A percentile compares a stretch with the other conserved stretches of the same genome.
Conservation (phyloP, 2,329 filamentous ascomycete genomes). For the Fusarium transvaalense region DNA sequence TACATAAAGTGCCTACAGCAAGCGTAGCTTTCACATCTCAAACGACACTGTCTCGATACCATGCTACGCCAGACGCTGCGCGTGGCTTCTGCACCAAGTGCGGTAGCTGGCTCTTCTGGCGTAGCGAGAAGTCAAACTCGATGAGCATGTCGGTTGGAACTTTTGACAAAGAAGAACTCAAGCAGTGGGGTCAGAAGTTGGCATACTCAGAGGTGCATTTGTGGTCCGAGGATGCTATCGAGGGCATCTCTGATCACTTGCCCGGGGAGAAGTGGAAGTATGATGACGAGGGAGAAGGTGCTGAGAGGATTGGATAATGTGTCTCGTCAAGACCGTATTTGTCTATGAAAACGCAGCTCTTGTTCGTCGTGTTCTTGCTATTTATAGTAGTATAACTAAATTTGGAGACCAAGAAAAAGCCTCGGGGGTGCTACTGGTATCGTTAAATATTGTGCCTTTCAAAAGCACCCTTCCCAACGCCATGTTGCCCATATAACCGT, state of each 20-base stretch:
- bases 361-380: conserved; percentile 7
- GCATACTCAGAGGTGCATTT: conserved; percentile 55
- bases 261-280: conserved; percentile 44
- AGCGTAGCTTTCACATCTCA: conserved; percentile 54
- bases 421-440: conserved; percentile 29
- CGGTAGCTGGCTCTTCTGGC: conserved; percentile 64
- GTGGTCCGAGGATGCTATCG: conserved; percentile 61
- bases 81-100: conserved; percentile 64
- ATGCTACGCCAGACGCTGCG: conserved; percentile 55
- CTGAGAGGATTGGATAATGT: conserved; percentile 30
- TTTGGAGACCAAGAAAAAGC: not conserved
- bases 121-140: conserved; percentile 46
- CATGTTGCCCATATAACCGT: conserved; percentile 6
- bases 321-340: not conserved
- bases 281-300: conserved; percentile 42
- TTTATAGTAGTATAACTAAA: conserved; percentile 3
- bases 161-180: conserved; percentile 60
- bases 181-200: conserved; percentile 56
- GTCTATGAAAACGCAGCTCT: conserved; percentile 7
- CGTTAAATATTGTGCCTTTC: conserved; percentile 24
- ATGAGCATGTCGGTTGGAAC: conserved; percentile 58
- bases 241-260: conserved; percentile 62
- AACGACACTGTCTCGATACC: conserved; percentile 56
- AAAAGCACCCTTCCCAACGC: conserved; percentile 27
- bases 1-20: conserved; percentile 54